These are phyloP conservation scores for Debaryomyces coudertii DNA, from an alignment of 1,139 yeast species.

Conservation along the genomic window DNA sequence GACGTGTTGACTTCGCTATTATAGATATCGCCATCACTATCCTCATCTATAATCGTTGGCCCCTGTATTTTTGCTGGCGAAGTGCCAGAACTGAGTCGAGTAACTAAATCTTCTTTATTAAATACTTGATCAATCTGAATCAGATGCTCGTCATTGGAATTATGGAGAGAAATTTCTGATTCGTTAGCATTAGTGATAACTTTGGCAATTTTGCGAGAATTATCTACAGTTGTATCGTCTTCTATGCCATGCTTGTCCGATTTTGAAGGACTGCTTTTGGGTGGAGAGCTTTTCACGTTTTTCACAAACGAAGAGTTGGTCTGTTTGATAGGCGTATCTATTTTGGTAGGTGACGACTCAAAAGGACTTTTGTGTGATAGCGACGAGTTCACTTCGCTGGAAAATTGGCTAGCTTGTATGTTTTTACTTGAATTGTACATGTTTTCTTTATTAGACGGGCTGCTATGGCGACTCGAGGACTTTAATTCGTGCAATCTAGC, in stretches of 20 bases:
- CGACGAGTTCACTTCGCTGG: slow-evolving; percentile 8
- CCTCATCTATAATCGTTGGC: slow-evolving; percentile 26
- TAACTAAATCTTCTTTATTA: slow-evolving; percentile 30
- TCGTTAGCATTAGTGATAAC: slow-evolving; percentile 26
- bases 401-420: neutral
- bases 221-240: slow-evolving; percentile 19
- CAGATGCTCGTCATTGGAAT: slow-evolving; percentile 18
- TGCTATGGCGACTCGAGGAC: slow-evolving; percentile 6
- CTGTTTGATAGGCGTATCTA: slow-evolving; percentile 6
- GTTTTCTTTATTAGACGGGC: slow-evolving; percentile 20
- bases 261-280: slow-evolving; percentile 12
- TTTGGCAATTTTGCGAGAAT: slow-evolving; percentile 25
- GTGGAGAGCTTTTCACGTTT: slow-evolving; percentile 10
- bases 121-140: slow-evolving; percentile 28
- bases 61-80: slow-evolving; percentile 16
- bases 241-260: slow-evolving; percentile 11
- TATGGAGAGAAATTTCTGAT: slow-evolving; percentile 8
- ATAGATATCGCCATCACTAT: slow-evolving; percentile 31
- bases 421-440: neutral
- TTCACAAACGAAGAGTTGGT: neutral
- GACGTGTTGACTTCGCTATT: slow-evolving; percentile 2
- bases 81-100: slow-evolving; percentile 21
- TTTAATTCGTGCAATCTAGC: slow-evolving; percentile 15
- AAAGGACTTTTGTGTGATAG: slow-evolving; percentile 16
- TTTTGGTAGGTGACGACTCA: slow-evolving; percentile 21